Conservation (phyloP, 2,329 filamentous ascomycete genomes). For the Cordyceps cateniannulata region DNA sequence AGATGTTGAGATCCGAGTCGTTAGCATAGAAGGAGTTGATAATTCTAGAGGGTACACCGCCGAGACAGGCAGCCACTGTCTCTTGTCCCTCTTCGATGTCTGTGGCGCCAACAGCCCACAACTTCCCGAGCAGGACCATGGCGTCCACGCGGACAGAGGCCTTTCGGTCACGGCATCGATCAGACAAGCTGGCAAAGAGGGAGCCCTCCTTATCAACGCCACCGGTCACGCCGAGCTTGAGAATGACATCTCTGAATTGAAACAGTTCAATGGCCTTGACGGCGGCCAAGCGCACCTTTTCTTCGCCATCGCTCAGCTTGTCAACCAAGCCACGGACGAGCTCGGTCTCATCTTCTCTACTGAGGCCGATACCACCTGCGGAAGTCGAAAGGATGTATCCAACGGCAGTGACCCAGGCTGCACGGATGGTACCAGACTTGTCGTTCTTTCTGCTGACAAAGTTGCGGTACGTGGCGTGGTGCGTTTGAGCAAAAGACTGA, state of each 20-base stretch:
- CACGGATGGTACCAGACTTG: conserved; percentile 74
- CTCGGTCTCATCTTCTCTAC: conserved; percentile 69
- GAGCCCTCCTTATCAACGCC: conserved; percentile 71
- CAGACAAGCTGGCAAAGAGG: conserved; percentile 73
- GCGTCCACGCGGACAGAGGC: conserved; percentile 76
- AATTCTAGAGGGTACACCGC: conserved; percentile 76
- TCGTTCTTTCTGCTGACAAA: conserved; percentile 84
- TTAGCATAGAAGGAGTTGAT: conserved; percentile 88
- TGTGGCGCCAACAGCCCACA: conserved; percentile 90
- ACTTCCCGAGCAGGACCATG: conserved; percentile 73
- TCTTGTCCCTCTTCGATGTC: conserved; percentile 83
- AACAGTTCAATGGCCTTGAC: conserved; percentile 79
- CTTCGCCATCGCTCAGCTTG: conserved; percentile 81
- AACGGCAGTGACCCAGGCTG: conserved; percentile 77
- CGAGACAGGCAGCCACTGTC: conserved; percentile 64
- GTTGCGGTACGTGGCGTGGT: conserved; percentile 70
- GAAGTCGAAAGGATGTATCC: conserved; percentile 87
- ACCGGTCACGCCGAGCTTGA: conserved; percentile 72
- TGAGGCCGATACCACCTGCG: conserved; percentile 82
- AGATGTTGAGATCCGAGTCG: conserved; percentile 74
- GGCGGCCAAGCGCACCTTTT: conserved; percentile 85
- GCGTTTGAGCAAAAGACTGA: conserved; percentile 80
- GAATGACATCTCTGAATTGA: conserved; percentile 70
- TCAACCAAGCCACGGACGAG: conserved; percentile 70
- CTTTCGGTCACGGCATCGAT: conserved; percentile 83